Percentiles rank a stretch among this genome's conserved stretches.
Conservation (phyloP, 768 basidiomycete species). For the Grammothele lineata region DNA sequence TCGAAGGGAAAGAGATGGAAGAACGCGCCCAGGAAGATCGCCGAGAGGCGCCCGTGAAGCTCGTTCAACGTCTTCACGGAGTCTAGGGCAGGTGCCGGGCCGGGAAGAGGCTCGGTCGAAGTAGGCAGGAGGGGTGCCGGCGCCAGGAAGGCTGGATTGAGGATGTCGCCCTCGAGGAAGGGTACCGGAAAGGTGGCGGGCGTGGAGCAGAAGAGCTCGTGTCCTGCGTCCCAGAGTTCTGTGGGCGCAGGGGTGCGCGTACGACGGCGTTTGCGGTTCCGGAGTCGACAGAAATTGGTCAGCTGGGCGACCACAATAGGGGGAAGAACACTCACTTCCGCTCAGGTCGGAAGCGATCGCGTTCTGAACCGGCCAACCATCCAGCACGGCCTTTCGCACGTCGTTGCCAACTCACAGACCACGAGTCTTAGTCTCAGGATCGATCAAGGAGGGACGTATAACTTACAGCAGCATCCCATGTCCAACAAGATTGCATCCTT, state of each 20-base stretch:
- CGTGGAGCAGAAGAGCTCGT: constrained; percentile 52
- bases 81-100: not conserved
- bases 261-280: too few relatives aligned
- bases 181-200: constrained; percentile 47
- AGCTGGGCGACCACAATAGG: not conserved
- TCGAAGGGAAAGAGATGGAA: constrained; percentile 45
- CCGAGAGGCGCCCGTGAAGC: constrained; percentile 42
- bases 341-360: constrained; percentile 36
- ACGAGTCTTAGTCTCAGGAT: not conserved
- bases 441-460: not conserved
- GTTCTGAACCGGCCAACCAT: constrained; percentile 39
- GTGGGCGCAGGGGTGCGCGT: not conserved
- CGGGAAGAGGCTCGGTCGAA: not conserved
- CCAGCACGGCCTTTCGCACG: constrained; percentile 34
- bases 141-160: constrained; percentile 42
- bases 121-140: not conserved
- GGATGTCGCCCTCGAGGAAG: constrained; percentile 53
- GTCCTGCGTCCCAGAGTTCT: constrained; percentile 63
- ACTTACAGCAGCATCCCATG: constrained; percentile 41
- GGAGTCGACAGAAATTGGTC: too few relatives aligned
- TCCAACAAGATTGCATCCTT: constrained; percentile 38
- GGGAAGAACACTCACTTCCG: not conserved
- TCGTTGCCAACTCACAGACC: constrained; percentile 39
- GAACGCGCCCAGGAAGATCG: constrained; percentile 44
- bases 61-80: constrained; percentile 32